Percentiles rank a stretch among this genome's conserved stretches.
These are phyloP conservation scores for Bimuria novae-zelandiae DNA, from an alignment of 2,329 filamentous ascomycete species.

Conservation along the genomic window DNA sequence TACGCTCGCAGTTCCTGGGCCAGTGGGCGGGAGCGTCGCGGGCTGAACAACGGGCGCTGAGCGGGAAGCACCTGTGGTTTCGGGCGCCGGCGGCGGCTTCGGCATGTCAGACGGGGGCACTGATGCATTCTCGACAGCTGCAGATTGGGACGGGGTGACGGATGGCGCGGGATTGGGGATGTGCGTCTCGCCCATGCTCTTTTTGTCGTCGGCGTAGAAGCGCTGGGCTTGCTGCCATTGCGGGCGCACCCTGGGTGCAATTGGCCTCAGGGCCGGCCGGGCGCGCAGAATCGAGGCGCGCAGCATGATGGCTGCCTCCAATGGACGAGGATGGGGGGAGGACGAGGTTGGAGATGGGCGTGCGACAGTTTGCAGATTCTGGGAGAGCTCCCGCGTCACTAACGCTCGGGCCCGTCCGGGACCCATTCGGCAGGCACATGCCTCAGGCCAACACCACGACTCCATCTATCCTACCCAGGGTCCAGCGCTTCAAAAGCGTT, in stretches of 20 bases:
- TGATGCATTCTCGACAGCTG: conserved; percentile 34
- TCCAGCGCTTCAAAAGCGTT: conserved; percentile 3
- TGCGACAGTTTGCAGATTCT: conserved; percentile 19
- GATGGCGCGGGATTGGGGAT: conserved; percentile 42
- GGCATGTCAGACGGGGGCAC: conserved; percentile 57
- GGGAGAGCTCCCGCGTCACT: conserved; percentile 13
- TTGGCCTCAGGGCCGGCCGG: conserved; percentile 48
- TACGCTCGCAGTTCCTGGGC: conserved; percentile 48
- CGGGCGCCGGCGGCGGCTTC: conserved; percentile 51
- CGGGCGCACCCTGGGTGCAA: conserved; percentile 39
- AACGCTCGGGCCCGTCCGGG: conserved; percentile 17
- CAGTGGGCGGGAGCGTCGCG: conserved; percentile 46
- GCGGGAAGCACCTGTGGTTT: conserved; percentile 39
- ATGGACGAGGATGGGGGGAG: conserved; percentile 29
- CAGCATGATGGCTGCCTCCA: conserved; percentile 58
- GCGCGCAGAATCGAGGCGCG: conserved; percentile 58
- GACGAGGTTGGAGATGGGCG: conserved; percentile 17
- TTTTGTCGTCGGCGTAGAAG: conserved; percentile 57
- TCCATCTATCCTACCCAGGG: neutral
- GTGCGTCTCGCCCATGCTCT: conserved; percentile 42
- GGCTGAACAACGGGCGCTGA: conserved; percentile 38
- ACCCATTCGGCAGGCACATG: neutral
- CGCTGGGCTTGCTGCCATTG: conserved; percentile 50
- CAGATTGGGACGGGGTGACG: conserved; percentile 45
- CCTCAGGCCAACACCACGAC: conserved; percentile 5